Base-by-base conservation (phyloP, 495 filamentous ascomycete species). In the Hypoxylon intermedium region DNA sequence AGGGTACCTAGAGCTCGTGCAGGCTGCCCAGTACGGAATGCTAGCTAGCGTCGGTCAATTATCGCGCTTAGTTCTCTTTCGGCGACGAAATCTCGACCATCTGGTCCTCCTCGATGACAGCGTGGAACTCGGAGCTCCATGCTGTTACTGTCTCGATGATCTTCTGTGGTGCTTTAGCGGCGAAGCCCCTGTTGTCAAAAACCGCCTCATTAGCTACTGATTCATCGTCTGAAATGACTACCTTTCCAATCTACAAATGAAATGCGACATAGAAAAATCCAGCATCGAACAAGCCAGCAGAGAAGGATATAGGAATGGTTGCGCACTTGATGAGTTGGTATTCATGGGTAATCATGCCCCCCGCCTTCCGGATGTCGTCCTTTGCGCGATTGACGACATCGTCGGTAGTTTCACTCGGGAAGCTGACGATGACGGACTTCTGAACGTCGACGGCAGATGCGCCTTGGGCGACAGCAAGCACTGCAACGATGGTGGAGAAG, bases 391-490 rank as follows among this genome's bases (percentile, higher is more conserved):
- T 74, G 18, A 96, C 64, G 15, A 94, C 77, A 19, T 77, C 80
- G 48, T 88, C 78, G 12, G 92, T 89, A 5, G 90, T 93, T 44
- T 85, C 79, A 33, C 83, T 75, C 19, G 87, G 86, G 70, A 90
- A 97, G 66, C 82, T 89, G 67, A 97, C 79, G 57, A 96, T 83
- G 45, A 93, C 84, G 43, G 87, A 83, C 67, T 92, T 90, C 57
- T 87, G 81, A 53, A 75, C 60, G 37, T 81, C 80, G 19, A 82
- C 76, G 44, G 82, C 79, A 16, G 77, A 75, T 37, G 79, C 86
- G 55, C 85, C 74, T 34, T 77, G 78, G 51, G 74, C 57, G 51
- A 83, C 64, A 11, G 82, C 78, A 15, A 91, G 71, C 13, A 83
- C 74, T 13, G 80, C 80, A 37, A 89, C 60, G 46, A 85, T 56